Base-by-base conservation (phyloP, 2,329 filamentous ascomycete species). In the Aspergillus floridensis region DNA sequence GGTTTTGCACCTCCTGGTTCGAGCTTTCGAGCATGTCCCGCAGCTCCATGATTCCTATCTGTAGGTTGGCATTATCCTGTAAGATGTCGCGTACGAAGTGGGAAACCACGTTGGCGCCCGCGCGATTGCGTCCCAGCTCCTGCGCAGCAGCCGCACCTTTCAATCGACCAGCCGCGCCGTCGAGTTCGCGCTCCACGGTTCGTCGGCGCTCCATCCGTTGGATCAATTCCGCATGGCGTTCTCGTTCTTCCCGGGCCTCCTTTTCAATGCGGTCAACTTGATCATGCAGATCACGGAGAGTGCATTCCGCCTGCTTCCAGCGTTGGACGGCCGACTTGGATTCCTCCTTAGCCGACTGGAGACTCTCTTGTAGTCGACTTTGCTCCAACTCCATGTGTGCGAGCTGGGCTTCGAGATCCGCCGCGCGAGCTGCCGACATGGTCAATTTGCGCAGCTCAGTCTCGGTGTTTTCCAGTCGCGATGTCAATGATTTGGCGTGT, bases 81-180 rank as follows among this genome's bases (percentile, higher is more conserved):
- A 99, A 81, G 58, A 99, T 90, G 73, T 98, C 95, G 66, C 93
- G 92, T 58, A 99, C 95, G 68, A 99, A 98, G 71, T 96, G 91
- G 21, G 91, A 93, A n/a, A 98, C 91, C 41, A 96, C 91, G 59
- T 81, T 87, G 62, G 82, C 86, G 10, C 85, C 82, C 58, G 79
- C 80, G 65, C 84, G 84, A 31, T 84, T 82, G 3, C 83, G 82
- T 3, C 82, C 82, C 46, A 90, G 77, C 2, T 86, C 86, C 65
- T 86, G 88, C 29, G 84, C 82, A 0, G 89, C 91, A 3, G 92
- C 92, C 12, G 90, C 89, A 10, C 90, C 89, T 75, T 93, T 95
- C 56, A 96, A 81, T 57, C 92, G 84, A 32, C 88, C 89, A 12
- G 91, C 91, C 2, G 92, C 91, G 24, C 87, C 87, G 67, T 89